Conservation (phyloP, 768 basidiomycete genomes). For the Mycena polygramma region DNA sequence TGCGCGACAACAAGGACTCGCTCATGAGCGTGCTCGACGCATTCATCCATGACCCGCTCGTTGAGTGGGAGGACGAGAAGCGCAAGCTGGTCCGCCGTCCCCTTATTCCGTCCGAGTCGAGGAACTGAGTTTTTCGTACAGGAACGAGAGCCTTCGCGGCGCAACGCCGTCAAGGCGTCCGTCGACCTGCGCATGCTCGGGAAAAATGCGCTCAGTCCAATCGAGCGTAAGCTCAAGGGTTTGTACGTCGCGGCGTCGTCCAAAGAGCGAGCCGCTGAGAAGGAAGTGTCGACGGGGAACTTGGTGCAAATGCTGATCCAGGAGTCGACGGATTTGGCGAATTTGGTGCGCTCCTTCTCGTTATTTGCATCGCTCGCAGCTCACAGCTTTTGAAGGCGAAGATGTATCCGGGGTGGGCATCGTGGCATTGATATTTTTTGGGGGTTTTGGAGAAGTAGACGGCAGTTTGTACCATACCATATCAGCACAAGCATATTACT, state of each 20-base stretch:
- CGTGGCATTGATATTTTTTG: constrained; percentile 70
- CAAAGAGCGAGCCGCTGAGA: constrained; percentile 64
- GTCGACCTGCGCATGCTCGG: constrained; percentile 77
- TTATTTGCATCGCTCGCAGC: constrained; percentile 19
- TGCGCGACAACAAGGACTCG: constrained; percentile 92
- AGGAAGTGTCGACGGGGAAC: constrained; percentile 81
- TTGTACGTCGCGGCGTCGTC: constrained; percentile 65
- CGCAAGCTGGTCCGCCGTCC: constrained; percentile 65
- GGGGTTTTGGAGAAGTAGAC: not conserved
- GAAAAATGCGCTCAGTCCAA: constrained; percentile 81
- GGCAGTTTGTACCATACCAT: constrained; percentile 3
- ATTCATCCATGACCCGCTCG: constrained; percentile 96
- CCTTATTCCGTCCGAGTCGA: not conserved
- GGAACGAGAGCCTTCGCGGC: constrained; percentile 59
- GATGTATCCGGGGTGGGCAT: constrained; percentile 94
- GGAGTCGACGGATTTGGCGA: constrained; percentile 81
- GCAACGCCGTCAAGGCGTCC: constrained; percentile 62
- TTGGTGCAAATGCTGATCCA: constrained; percentile 93
- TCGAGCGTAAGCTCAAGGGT: constrained; percentile 87
- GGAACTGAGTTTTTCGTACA: constrained; percentile 38
- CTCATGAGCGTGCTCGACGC: constrained; percentile 97
- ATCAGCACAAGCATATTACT: constrained; percentile 11
- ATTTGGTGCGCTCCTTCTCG: constrained; percentile 62
- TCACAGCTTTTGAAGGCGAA: constrained; percentile 64
- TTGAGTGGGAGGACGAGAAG: constrained; percentile 93